phyloP scores from a whole-genome alignment of 2,329 filamentous ascomycete species.

The Bipolaris zeicola region DNA sequence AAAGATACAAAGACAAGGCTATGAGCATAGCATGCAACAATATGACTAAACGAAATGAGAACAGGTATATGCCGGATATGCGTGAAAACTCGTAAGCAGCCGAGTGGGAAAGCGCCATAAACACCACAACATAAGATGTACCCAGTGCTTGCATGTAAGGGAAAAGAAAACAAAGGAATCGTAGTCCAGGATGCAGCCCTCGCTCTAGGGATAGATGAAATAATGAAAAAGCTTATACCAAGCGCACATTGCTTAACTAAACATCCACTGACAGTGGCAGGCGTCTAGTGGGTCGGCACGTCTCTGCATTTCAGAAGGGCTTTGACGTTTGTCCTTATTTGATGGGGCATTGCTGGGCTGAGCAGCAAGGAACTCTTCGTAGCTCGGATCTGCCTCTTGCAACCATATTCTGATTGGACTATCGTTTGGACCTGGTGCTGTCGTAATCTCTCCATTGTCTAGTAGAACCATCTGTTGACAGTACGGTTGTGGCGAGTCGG shows the following conservation, averaged over 20 bases:
- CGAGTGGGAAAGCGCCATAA: slow-evolving; percentile 9
- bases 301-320: slow-evolving; percentile 13
- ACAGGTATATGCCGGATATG: slow-evolving; percentile 18
- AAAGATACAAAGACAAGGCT: slow-evolving; percentile 4
- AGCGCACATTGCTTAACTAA: slow-evolving; percentile 31
- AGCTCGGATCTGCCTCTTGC: slow-evolving; percentile 49
- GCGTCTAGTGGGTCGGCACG: slow-evolving; percentile 40
- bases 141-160: slow-evolving; percentile 5
- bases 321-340: slow-evolving; percentile 21
- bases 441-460: slow-evolving; percentile 55
- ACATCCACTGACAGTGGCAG: slow-evolving; percentile 50
- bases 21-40: slow-evolving; percentile 10
- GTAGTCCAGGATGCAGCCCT: neutral
- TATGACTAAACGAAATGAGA: slow-evolving; percentile 10
- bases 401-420: slow-evolving; percentile 48
- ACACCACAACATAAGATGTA: slow-evolving; percentile 12
- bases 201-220: neutral
- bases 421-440: slow-evolving; percentile 41
- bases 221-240: slow-evolving; percentile 1
- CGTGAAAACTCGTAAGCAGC: slow-evolving; percentile 13
- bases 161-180: slow-evolving; percentile 5
- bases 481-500: slow-evolving; percentile 59
- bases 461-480: slow-evolving; percentile 69
- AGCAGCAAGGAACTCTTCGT: slow-evolving; percentile 32
- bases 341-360: slow-evolving; percentile 14